A percentile compares a stretch with the other conserved stretches of the same genome.
phyloP scores from a whole-genome alignment of 2,329 filamentous ascomycete genomes.

The Aspergillus flavus region DNA sequence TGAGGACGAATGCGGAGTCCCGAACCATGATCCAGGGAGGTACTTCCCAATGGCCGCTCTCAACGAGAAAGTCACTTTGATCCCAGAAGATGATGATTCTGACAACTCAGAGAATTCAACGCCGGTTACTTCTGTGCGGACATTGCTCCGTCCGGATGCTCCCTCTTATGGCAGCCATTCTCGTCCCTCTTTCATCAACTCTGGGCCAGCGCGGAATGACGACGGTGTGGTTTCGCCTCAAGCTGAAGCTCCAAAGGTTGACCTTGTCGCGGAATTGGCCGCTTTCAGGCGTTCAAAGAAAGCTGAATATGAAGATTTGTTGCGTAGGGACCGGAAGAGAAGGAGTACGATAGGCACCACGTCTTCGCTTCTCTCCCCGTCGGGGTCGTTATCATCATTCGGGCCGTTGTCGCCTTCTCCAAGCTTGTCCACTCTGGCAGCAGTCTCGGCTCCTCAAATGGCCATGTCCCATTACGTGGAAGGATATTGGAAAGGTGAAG shows the following conservation, averaged over 20 bases:
- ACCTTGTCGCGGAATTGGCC: conserved; percentile 58
- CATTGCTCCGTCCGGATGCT: conserved; percentile 14
- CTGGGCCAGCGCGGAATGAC: background rate
- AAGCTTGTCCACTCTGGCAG: conserved; percentile 10
- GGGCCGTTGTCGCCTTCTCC: conserved; percentile 18
- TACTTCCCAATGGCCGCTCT: conserved; percentile 46
- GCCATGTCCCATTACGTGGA: conserved; percentile 49
- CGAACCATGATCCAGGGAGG: conserved; percentile 47
- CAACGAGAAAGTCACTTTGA: conserved; percentile 49
- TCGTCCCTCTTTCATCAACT: conserved; percentile 8
- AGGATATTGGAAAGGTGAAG: conserved; percentile 62
- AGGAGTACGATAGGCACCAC: conserved; percentile 27
- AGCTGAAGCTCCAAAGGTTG: conserved; percentile 35
- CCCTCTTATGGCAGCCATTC: conserved; percentile 5
- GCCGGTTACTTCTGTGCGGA: conserved; percentile 15
- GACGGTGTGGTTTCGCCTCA: background rate
- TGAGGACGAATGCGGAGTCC: conserved; percentile 58
- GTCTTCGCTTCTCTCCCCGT: conserved; percentile 18
- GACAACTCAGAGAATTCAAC: conserved; percentile 18
- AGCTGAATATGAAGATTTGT: conserved; percentile 47
- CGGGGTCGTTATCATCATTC: conserved; percentile 11
- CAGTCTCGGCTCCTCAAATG: conserved; percentile 23
- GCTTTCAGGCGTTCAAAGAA: conserved; percentile 58
- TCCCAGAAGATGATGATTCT: conserved; percentile 35
- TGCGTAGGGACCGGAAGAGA: conserved; percentile 30